Evolutionary conservation across 2,329 filamentous ascomycete genomes (phyloP).

Genomic region (Hymenoscyphus fraxineus): DNA sequence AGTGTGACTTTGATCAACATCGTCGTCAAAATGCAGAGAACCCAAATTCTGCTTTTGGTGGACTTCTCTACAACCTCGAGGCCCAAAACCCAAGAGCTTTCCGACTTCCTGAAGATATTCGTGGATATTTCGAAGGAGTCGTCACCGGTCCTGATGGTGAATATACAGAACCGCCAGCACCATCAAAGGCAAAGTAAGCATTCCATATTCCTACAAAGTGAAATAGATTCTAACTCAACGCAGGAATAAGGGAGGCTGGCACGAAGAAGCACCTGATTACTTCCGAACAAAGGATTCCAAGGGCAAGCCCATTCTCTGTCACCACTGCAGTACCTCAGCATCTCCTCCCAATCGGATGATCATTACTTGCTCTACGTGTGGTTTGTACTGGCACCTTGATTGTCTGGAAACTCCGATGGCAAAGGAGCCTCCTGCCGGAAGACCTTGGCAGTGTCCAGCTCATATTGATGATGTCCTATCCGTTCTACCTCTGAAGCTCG

Average conservation of each 20-base stretch:
- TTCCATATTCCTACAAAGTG: not conserved
- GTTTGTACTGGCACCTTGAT: conserved; percentile 84
- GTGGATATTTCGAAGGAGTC: conserved; percentile 76
- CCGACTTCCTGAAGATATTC: conserved; percentile 64
- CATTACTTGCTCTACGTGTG: conserved; percentile 81
- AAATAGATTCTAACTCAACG: conserved; percentile 6
- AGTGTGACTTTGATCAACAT: conserved; percentile 53
- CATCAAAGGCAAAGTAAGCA: conserved; percentile 57
- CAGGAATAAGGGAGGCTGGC: conserved; percentile 48
- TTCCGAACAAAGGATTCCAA: conserved; percentile 67
- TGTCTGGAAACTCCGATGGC: conserved; percentile 83
- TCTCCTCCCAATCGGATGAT: conserved; percentile 62
- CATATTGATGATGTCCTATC: conserved; percentile 75
- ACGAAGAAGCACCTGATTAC: conserved; percentile 59
- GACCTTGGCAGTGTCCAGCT: conserved; percentile 82
- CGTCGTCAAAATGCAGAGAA: conserved; percentile 36
- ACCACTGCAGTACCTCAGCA: conserved; percentile 66
- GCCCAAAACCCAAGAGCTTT: conserved; percentile 70
- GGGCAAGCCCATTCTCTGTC: conserved; percentile 73
- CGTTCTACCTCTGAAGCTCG: conserved; percentile 52
- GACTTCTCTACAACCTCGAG: conserved; percentile 61
- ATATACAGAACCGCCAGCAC: conserved; percentile 58
- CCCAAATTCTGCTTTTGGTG: conserved; percentile 53
- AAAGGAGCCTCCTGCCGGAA: conserved; percentile 67
- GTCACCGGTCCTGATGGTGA: conserved; percentile 71